These are phyloP conservation scores for Coemansia sp. DNA, from an alignment of 371 early-diverging fungal genomes.

Conservation along the genomic window DNA sequence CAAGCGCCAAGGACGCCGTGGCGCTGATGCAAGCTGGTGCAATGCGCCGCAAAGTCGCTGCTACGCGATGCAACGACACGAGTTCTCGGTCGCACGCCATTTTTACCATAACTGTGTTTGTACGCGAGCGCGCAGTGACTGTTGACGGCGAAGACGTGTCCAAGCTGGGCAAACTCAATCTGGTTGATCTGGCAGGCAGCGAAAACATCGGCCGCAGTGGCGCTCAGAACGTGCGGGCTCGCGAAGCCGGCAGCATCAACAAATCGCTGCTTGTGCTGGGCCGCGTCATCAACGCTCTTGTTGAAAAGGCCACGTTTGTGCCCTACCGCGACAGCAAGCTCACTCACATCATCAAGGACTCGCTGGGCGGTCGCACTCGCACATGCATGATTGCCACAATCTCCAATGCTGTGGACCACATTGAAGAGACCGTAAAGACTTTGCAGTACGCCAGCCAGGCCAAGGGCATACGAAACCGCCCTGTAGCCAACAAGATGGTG, in stretches of 20 bases:
- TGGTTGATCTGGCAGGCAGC: constrained; percentile 98
- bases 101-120: constrained; percentile 85
- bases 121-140: constrained; percentile 64
- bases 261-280: constrained; percentile 89
- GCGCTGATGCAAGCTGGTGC: constrained; percentile 73
- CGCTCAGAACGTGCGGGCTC: constrained; percentile 80
- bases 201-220: constrained; percentile 92
- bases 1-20: constrained; percentile 72
- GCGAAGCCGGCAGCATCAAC: constrained; percentile 92
- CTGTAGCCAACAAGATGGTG: constrained; percentile 80
- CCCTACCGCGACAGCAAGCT: constrained; percentile 96
- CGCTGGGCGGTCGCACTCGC: constrained; percentile 90
- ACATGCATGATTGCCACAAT: constrained; percentile 96
- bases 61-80: constrained; percentile 87
- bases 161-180: constrained; percentile 87
- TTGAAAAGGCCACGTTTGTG: constrained; percentile 75
- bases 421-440: constrained; percentile 91
- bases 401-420: constrained; percentile 69
- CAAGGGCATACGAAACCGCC: constrained; percentile 90
- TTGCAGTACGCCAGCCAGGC: constrained; percentile 94
- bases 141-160: constrained; percentile 74
- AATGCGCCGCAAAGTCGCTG: constrained; percentile 74
- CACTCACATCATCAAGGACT: constrained; percentile 93
- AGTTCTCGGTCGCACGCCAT: constrained; percentile 94
- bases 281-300: constrained; percentile 88